Evolutionary conservation across 768 basidiomycete species (phyloP), one percentile per base, ranked within the genome.

Genomic region (Amylocystis lapponica): DNA sequence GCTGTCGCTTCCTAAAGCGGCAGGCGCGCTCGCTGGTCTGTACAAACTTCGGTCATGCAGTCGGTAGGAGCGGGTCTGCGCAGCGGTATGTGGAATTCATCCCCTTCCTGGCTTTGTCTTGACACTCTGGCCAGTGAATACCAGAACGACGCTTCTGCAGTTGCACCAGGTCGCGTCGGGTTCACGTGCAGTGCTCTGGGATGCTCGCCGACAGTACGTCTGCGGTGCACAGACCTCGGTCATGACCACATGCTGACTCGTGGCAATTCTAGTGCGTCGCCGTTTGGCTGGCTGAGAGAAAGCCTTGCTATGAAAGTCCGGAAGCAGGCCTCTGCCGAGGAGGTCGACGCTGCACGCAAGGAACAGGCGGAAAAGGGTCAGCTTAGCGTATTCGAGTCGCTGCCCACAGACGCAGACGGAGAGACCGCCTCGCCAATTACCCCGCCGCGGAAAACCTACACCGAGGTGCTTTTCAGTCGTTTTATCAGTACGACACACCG

Each of bases 251-350:
- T n/a, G 23, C 13, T 37, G 19, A 27, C 21, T n/a, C n/a, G n/a
- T n/a, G n/a, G n/a, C 45, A 67, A 71, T 50, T 63, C 64, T 22
- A 78, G 79, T 50, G 72, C 72, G 31, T 69, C 51, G 52, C 82
- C 83, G 19, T 53, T 86, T 33, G 64, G 68, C 14, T 86, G 84
- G 84, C 58, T 87, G 8, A 72, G 70, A 46, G 74, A 83, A 35
- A 78, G 75, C 42, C 65, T 86, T 12, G 65, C 66, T 3, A 75
- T 79, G 1, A 61, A 21, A 60, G 56, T 73, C 19, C 73, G 72
- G 39, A 66, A 75, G 58, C 68, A 66, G 52, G 61, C 60, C 43
- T 64, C 65, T 25, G 62, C 66, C 39, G 73, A 75, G 49, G 72
- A 76, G 42, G 59, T 61, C 23, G 66, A 57, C 23, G 50, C 47